Conservation (phyloP, 805 yeast species). For the Lipomyces starkeyi region DNA sequence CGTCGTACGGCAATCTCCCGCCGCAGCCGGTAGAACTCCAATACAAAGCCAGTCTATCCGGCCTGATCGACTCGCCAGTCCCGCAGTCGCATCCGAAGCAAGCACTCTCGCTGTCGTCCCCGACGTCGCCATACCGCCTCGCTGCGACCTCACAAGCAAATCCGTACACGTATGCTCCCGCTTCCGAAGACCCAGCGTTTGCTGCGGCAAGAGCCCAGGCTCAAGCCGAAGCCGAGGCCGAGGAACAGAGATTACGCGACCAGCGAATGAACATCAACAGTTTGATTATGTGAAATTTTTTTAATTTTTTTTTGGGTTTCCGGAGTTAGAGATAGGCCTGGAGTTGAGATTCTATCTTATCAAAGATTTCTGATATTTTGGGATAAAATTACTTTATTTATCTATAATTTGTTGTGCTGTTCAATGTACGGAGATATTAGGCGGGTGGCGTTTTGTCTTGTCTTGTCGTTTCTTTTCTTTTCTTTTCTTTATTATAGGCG, state of each 20-base stretch:
- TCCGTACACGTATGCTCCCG: background rate
- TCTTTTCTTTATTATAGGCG: too few species aligned
- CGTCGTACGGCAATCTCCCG: background rate
- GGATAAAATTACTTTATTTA: background rate
- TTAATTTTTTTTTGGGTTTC: background rate
- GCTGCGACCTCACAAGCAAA: background rate
- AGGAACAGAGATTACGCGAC: constrained; percentile 32
- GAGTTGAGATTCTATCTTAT: background rate
- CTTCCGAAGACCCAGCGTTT: background rate
- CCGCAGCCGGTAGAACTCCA: constrained; percentile 18
- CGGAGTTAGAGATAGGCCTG: background rate
- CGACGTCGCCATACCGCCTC: background rate
- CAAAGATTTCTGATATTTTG: background rate
- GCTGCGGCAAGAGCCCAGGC: constrained; percentile 7
- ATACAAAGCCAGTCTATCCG: constrained; percentile 19
- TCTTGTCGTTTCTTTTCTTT: too few species aligned
- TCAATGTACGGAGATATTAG: too few species aligned
- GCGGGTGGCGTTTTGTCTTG: too few species aligned
- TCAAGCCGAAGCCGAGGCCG: constrained; percentile 30
- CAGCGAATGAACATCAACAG: constrained; percentile 35
- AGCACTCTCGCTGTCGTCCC: background rate
- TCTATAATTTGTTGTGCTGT: too few species aligned
- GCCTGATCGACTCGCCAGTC: constrained; percentile 15
- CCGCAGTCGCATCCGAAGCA: background rate
- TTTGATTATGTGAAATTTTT: constrained; percentile 22